A percentile compares a stretch with the other conserved stretches of the same genome.
phyloP scores from a whole-genome alignment of 768 basidiomycete genomes.

The Tricholoma bakamatsutake region DNA sequence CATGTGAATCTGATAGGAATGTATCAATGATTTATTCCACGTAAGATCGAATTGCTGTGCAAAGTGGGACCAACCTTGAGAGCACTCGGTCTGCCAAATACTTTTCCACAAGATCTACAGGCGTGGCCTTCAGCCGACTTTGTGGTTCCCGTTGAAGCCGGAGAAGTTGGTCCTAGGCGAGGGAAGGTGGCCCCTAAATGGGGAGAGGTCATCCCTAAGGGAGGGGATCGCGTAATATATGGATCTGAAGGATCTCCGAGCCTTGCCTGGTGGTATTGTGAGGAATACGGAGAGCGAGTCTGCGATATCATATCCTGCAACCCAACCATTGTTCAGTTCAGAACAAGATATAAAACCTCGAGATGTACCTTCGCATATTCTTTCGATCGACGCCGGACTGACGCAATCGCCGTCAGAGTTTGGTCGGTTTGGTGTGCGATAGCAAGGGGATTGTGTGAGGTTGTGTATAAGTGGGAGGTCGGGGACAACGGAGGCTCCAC shows the following conservation, averaged over 20 bases:
- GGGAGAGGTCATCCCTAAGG: background rate
- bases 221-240: conserved; percentile 5
- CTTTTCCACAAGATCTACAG: conserved; percentile 17
- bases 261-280: background rate
- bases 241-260: conserved; percentile 3
- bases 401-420: conserved; percentile 16
- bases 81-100: conserved; percentile 19
- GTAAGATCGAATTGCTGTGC: background rate
- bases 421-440: conserved; percentile 19
- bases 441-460: conserved; percentile 11
- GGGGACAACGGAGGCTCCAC: background rate
- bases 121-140: conserved; percentile 15
- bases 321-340: background rate
- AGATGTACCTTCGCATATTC: conserved; percentile 13
- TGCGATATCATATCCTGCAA: conserved; percentile 5
- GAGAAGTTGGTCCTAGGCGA: background rate
- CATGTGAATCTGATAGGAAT: conserved; percentile 14
- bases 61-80: conserved; percentile 14
- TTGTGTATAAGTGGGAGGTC: conserved; percentile 3
- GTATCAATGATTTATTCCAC: background rate
- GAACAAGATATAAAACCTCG: background rate
- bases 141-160: background rate
- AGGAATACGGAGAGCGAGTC: conserved; percentile 1
- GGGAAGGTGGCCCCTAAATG: background rate
- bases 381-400: conserved; percentile 13